Base-by-base conservation (phyloP, 345 rosid genomes). In the Tarenaya hassleriana region DNA sequence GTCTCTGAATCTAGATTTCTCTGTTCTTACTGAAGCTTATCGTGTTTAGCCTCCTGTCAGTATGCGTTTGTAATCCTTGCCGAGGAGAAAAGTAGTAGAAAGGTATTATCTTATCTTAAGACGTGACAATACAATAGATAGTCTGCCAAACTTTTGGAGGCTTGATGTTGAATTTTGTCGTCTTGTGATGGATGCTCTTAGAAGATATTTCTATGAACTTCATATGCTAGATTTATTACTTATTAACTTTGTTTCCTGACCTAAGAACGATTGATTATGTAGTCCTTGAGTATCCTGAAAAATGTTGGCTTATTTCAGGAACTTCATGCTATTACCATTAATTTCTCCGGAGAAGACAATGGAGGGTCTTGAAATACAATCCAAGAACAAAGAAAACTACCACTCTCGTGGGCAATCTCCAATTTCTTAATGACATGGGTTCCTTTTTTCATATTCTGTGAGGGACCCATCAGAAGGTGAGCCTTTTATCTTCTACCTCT, bases 401-500 rank as follows among this genome's bases (percentile, higher is more conserved):
- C 15, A 86, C 90, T 44, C 90, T 91, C 50, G 16, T 68, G 62
- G 69, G 74, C 56, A 79, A 84, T 68, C 70, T 87, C 56, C 95
- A 71, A 61, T 91, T 91, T 63, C 95, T 96, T 46, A 92, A 92
- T 55, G 98, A 72, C 96, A 92, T 54, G 81, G 76, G n/a, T n/a
- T 41, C 71, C 88, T 45, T 92, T 76, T 69, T 77, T 91, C 60
- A 64, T 88, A 16, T 81, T 81, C 55, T 77, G 84, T 52, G 96
- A 92, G 77, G 82, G 80, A 54, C 39, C 77, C 41, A 15, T 62
- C 13, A 95, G 92, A 77, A 78, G 88, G 96, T 83, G 37, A 63
- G 61, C 41, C 47, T 34, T 55, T 47, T 38, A 27, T 50, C 27
- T 56, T 31, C 16, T 19, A n/a, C 24, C 45, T 48, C 44, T 15